These are phyloP conservation scores for Lepidium campestre DNA, from an alignment of 441 rosid genomes.

Conservation along the genomic window DNA sequence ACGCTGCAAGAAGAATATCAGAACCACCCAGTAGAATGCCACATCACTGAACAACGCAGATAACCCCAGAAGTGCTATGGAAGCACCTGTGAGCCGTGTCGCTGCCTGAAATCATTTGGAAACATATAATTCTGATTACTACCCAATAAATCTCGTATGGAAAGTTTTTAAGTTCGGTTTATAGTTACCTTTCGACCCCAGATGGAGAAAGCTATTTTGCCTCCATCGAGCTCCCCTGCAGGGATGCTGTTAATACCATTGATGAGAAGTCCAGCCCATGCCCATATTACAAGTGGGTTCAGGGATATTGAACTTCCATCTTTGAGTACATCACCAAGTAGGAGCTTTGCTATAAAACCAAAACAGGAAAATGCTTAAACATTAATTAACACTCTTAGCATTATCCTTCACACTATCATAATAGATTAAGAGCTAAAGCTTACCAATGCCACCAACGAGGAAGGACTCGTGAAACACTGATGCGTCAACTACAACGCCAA, in stretches of 20 bases:
- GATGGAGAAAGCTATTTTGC: conserved; percentile 70
- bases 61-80: conserved; percentile 67
- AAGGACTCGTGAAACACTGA: conserved; percentile 83
- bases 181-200: conserved; percentile 91
- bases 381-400: background rate
- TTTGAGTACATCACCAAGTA: conserved; percentile 65
- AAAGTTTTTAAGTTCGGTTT: background rate
- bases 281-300: conserved; percentile 92
- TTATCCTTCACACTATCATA: background rate
- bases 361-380: background rate
- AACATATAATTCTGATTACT: background rate
- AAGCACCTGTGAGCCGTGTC: conserved; percentile 51
- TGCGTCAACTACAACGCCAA: conserved; percentile 74
- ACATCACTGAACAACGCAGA: conserved; percentile 76
- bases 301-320: conserved; percentile 71
- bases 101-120: conserved; percentile 49
- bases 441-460: conserved; percentile 74
- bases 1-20: conserved; percentile 78
- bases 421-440: conserved; percentile 13
- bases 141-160: background rate
- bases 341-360: conserved; percentile 53
- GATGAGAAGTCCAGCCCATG: conserved; percentile 94
- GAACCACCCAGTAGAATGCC: conserved; percentile 86
- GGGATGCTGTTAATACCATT: conserved; percentile 95
- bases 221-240: conserved; percentile 91